Base-by-base conservation (phyloP, 768 basidiomycete species). In the Peribolospora baueri region DNA sequence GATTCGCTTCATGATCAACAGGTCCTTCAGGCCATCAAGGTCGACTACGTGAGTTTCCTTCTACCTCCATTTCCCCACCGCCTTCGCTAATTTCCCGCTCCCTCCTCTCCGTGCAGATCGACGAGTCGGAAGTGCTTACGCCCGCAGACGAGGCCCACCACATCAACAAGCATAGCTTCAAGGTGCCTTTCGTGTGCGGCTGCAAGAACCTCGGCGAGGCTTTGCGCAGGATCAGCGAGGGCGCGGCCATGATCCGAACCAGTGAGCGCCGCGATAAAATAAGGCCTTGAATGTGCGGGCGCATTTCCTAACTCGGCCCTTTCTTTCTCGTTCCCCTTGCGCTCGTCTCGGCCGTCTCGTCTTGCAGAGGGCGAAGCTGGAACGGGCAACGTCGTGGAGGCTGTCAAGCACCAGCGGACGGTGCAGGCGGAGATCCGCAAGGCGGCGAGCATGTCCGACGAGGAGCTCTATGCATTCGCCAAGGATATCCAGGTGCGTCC, bases 211-310 rank as follows among this genome's bases (percentile, higher is more conserved):
- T 98, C 40, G 93, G 93, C 54, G 90, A 97, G 69, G 93, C 93
- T 3, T 74, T 98, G 5, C 80, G 93, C 46, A 79, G 93, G 58
- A 93, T 98, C 62, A 84, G 84, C 36, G 93, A 98, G 68, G 93
- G 93, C 49, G 91, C 91, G 2, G 86, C 93, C 0, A 88, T 97
- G 75, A 88, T 98, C 70, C 86, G 93, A 61, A 95, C 91, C 56
- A 98, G 97, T 25, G 25, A 25, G 25, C 25, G 25, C 25, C 25
- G 25, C 25, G 25, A 25, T 25, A 25, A 25, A 25, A 25, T 25
- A 25, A 25, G 25, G 25, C 25, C 25, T 25, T 25, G 25, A 25
- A 25, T 25, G 25, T 1, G 25, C 25, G 70, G 91, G 87, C 54
- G 82, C 84, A 67, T 81, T 81, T 13, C 36, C 13, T 14, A 4